A percentile compares a stretch with the other conserved stretches of the same genome.
phyloP scores from a whole-genome alignment of 2,329 filamentous ascomycete species.

The Tricladium varicosporioides region DNA sequence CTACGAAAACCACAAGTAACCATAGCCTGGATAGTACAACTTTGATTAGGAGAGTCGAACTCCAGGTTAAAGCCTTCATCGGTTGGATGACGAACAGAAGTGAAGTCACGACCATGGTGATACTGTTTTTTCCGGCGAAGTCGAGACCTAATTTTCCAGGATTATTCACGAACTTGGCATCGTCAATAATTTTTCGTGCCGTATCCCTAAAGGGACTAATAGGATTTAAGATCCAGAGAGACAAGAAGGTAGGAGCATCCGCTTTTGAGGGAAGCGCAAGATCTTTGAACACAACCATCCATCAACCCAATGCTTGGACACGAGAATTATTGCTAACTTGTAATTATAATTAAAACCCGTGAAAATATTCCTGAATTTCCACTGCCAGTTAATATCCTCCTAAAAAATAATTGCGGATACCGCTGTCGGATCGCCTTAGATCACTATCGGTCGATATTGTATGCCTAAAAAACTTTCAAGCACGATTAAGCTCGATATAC shows the following conservation, averaged over 20 bases:
- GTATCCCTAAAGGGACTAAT: not conserved
- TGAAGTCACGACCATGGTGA: slow-evolving; percentile 6
- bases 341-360: slow-evolving; percentile 49
- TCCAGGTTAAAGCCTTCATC: not conserved
- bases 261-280: too few species aligned
- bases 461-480: too few species aligned
- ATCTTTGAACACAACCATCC: too few species aligned
- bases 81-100: slow-evolving; percentile 10
- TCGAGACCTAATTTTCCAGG: slow-evolving; percentile 1
- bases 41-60: not conserved
- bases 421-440: too few species aligned
- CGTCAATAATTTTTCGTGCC: not conserved
- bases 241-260: too few species aligned
- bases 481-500: too few species aligned
- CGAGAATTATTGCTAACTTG: slow-evolving; percentile 31
- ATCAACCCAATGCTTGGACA: too few species aligned
- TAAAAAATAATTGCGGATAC: too few species aligned
- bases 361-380: slow-evolving; percentile 43
- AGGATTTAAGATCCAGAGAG: not conserved
- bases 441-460: too few species aligned
- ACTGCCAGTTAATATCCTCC: too few species aligned
- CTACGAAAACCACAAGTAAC: too few species aligned
- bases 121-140: slow-evolving; percentile 1
- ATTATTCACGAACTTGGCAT: not conserved
- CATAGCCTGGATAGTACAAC: too few species aligned